Percentiles rank a stretch among this genome's conserved stretches.
These are phyloP conservation scores for Cystofilobasidium bisporidii DNA, from an alignment of 768 basidiomycete genomes.

Conservation along the genomic window DNA sequence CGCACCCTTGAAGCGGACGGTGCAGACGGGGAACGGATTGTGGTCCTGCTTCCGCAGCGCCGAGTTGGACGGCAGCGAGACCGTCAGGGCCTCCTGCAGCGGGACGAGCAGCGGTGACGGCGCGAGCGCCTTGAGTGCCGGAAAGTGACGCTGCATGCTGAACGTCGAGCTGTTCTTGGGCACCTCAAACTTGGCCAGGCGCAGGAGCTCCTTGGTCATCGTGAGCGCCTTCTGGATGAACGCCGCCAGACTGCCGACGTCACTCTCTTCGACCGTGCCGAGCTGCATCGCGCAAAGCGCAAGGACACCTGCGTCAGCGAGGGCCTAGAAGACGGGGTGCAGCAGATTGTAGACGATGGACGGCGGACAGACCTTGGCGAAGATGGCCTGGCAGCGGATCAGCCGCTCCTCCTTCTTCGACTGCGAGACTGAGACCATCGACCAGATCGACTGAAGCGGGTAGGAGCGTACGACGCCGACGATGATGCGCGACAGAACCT, in stretches of 20 bases:
- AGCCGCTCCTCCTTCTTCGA: constrained; percentile 61
- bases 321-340: no score
- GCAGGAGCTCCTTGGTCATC: constrained; percentile 63
- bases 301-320: no score
- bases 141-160: constrained; percentile 53
- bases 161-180: constrained; percentile 33
- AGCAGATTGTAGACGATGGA: no score
- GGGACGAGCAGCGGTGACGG: constrained; percentile 70
- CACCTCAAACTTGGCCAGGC: constrained; percentile 49
- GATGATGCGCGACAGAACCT: constrained; percentile 58
- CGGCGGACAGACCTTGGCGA: constrained; percentile 33
- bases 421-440: constrained; percentile 77
- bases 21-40: constrained; percentile 66
- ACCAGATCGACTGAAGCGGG: constrained; percentile 86
- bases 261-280: neutral
- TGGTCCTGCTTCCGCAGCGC: constrained; percentile 50
- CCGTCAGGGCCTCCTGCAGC: constrained; percentile 82
- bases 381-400: constrained; percentile 48
- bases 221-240: constrained; percentile 51
- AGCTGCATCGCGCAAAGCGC: neutral
- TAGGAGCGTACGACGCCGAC: constrained; percentile 63
- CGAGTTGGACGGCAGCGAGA: constrained; percentile 69
- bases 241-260: constrained; percentile 40
- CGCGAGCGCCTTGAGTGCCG: constrained; percentile 49
- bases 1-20: constrained; percentile 54